A percentile compares a stretch with the other conserved stretches of the same genome.
Evolutionary conservation across 164 flowering plant genomes (phyloP).

Genomic region (Kalanchoe fedtschenkoi): DNA sequence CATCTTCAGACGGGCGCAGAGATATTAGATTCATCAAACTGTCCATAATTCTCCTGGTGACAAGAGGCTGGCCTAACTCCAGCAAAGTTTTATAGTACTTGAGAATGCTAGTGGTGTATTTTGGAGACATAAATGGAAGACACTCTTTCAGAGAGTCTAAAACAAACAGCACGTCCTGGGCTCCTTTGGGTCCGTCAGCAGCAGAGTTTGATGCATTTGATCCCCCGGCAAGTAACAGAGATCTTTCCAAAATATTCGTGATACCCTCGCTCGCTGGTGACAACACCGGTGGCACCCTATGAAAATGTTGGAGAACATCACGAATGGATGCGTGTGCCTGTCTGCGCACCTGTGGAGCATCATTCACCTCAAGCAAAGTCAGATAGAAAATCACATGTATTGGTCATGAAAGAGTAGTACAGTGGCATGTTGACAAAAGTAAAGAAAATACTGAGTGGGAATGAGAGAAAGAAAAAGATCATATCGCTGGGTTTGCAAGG

Average conservation of each 20-base stretch:
- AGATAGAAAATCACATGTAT: too few species aligned
- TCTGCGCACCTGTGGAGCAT: conserved; percentile 55
- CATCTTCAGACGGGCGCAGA: conserved; percentile 33
- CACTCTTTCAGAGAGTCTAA: conserved; percentile 67
- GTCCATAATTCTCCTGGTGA: conserved; percentile 59
- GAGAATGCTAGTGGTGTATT: conserved; percentile 37
- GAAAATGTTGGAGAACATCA: conserved; percentile 47
- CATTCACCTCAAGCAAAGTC: not conserved
- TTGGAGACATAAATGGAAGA: conserved; percentile 57
- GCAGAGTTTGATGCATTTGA: conserved; percentile 28
- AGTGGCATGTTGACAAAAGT: too few species aligned
- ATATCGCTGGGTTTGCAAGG: too few species aligned
- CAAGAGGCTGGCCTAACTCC: conserved; percentile 54
- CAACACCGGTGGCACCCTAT: conserved; percentile 30
- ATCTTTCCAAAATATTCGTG: conserved; percentile 47
- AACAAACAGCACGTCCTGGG: conserved; percentile 62
- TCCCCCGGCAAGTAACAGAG: conserved; percentile 68
- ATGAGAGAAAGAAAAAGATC: too few species aligned
- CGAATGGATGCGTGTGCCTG: conserved; percentile 47
- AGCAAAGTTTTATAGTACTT: conserved; percentile 61
- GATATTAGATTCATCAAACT: conserved; percentile 50
- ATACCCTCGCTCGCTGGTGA: conserved; percentile 72
- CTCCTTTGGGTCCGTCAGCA: conserved; percentile 62
- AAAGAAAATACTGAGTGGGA: too few species aligned
- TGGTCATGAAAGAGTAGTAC: too few species aligned